phyloP scores from a whole-genome alignment of 495 filamentous ascomycete species.

The Filosporella fistucella region DNA sequence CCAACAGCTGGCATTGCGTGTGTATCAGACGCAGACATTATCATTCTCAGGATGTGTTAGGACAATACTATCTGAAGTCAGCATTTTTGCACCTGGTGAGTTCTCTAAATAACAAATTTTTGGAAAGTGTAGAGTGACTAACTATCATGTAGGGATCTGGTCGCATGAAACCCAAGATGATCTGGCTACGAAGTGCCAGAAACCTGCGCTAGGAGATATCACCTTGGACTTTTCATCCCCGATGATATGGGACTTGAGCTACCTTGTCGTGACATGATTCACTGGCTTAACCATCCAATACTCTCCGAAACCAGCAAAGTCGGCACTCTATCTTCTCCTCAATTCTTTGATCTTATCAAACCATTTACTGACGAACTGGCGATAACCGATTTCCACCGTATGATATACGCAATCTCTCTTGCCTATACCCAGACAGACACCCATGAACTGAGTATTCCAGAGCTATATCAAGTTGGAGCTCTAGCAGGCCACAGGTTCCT shows the following conservation, averaged over 20 bases:
- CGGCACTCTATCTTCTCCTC: slow-evolving; percentile 3
- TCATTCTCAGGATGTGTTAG: slow-evolving; percentile 11
- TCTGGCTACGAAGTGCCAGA: background rate
- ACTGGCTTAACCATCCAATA: slow-evolving; percentile 5
- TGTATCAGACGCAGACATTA: background rate
- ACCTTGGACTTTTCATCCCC: slow-evolving; percentile 2
- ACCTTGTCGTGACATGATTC: background rate
- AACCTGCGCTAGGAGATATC: background rate
- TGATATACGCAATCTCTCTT: slow-evolving; percentile 10
- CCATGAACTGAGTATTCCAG: slow-evolving; percentile 1
- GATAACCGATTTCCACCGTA: slow-evolving; percentile 1
- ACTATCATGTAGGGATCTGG: background rate
- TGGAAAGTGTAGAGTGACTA: background rate
- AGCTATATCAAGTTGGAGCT: slow-evolving; percentile 4
- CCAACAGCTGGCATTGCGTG: slow-evolving; percentile 1
- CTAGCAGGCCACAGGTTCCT: slow-evolving; percentile 6
- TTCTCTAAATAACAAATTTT: background rate
- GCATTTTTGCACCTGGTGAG: slow-evolving; percentile 3
- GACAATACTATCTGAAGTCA: slow-evolving; percentile 3
- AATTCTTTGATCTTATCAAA: slow-evolving; percentile 2
- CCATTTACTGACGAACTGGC: background rate
- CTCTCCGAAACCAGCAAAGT: slow-evolving; percentile 7
- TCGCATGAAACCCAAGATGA: background rate
- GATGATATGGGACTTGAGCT: slow-evolving; percentile 1
- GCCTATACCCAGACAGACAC: slow-evolving; percentile 7